Evolutionary conservation across 345 rosid genomes (phyloP), one percentile per base, ranked within the genome.

Genomic region (Noccaea bulbosa): DNA sequence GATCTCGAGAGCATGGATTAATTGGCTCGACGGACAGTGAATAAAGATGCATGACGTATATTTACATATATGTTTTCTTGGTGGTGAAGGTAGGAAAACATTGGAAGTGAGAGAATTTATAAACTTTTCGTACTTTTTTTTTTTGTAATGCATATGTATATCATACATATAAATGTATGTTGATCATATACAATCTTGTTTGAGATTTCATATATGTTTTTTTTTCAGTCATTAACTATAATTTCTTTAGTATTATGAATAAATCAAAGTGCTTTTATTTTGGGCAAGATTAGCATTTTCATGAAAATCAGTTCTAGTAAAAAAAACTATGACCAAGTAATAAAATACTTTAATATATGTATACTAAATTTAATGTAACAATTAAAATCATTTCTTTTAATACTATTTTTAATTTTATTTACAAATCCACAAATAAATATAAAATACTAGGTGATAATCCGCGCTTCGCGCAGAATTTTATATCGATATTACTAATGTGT

Each of bases 131-230:
- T 22, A 67, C 8, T 50, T n/a, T 17, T 6, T 20, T 57, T 58
- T 14, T 50, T 1, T 30, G 5, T 40, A 27, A 2, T 66, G 32
- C 32, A 37, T 27, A 41, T 30, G 30, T 3, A 53, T 27, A 2
- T 6, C 8, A 35, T 5, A 37, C 5, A 57, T 57, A 4, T 40
- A 43, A 10, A 65, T 50, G 24, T 40, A 51, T 53, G 52, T 14
- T n/a, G 30, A 16, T 55, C 11, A 45, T 45, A 34, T 33, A 58
- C 24, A 70, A 60, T 49, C 38, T 7, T 45, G 9, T 46, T 66
- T 57, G 22, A 50, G 8, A 61, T 61, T 62, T 12, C 2, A 12
- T 40, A 61, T 61, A 11, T 7, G 5, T 41, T 50, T 1, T 34
- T 45, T 7, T 56, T 44, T 14, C 6, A 17, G n/a, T 59, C 4